These are phyloP conservation scores for Mycothermus thermophilus DNA, from an alignment of 495 filamentous ascomycete species.

Conservation along the genomic window DNA sequence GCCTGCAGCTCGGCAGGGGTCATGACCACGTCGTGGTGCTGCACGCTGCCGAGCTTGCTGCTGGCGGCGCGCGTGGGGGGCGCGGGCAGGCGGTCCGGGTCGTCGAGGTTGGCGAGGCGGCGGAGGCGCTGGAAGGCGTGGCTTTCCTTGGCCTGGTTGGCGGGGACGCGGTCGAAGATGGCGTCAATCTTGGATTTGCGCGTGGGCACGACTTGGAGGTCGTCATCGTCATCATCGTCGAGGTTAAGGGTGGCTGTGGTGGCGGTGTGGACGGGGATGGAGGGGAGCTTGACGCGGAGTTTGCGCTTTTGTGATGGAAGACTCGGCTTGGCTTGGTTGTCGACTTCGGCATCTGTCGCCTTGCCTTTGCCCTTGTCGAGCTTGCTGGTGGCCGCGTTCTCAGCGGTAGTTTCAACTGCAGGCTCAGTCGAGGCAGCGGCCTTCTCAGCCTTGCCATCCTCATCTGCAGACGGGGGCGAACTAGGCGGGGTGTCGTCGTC, in stretches of 20 bases:
- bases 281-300: slow-evolving; percentile 29
- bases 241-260: slow-evolving; percentile 11
- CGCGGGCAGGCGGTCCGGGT: slow-evolving; percentile 30
- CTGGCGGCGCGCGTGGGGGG: slow-evolving; percentile 5
- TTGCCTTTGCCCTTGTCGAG: slow-evolving; percentile 46
- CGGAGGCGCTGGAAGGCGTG: slow-evolving; percentile 53
- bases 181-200: slow-evolving; percentile 32
- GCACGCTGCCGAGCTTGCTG: slow-evolving; percentile 12
- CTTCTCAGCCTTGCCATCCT: slow-evolving; percentile 4
- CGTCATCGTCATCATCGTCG: slow-evolving; percentile 28
- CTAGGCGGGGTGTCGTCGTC: slow-evolving; percentile 40
- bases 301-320: slow-evolving; percentile 21
- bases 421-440: slow-evolving; percentile 14
- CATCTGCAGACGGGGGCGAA: slow-evolving; percentile 27
- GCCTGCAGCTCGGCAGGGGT: slow-evolving; percentile 55
- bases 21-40: slow-evolving; percentile 37
- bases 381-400: slow-evolving; percentile 11
- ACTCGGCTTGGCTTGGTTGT: slow-evolving; percentile 3
- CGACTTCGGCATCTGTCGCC: slow-evolving; percentile 19
- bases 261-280: slow-evolving; percentile 15
- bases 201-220: slow-evolving; percentile 24
- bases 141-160: slow-evolving; percentile 43
- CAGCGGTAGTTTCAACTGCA: slow-evolving; percentile 8
- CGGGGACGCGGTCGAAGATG: slow-evolving; percentile 57
- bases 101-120: slow-evolving; percentile 57